Conservation (phyloP, 2,329 filamentous ascomycete genomes). For the Xylariaceae sp. region DNA sequence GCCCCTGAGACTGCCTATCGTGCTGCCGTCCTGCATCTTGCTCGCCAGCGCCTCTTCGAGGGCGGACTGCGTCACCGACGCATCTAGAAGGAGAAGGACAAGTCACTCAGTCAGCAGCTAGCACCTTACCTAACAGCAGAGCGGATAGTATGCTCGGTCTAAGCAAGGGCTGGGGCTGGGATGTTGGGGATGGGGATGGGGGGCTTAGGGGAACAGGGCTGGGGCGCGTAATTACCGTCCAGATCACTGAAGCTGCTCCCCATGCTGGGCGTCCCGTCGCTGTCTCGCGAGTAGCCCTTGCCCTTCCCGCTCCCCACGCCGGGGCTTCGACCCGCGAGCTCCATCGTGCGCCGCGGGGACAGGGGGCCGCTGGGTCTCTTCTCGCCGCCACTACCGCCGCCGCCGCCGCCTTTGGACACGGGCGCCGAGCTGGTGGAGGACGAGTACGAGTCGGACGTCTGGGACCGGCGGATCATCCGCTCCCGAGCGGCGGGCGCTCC, state of each 20-base stretch:
- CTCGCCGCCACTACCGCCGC: constrained; percentile 11
- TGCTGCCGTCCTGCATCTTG: constrained; percentile 55
- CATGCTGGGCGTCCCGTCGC: constrained; percentile 71
- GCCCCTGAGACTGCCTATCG: constrained; percentile 56
- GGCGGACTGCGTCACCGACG: constrained; percentile 72
- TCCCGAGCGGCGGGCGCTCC: constrained; percentile 24
- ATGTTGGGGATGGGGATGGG: constrained; percentile 4
- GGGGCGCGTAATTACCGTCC: constrained; percentile 46
- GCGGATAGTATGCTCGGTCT: not conserved
- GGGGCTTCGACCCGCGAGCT: constrained; percentile 49
- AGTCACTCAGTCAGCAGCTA: not conserved
- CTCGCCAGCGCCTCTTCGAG: constrained; percentile 71
- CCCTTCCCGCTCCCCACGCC: constrained; percentile 39
- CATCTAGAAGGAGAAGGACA: constrained; percentile 42
- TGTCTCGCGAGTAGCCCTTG: constrained; percentile 49
- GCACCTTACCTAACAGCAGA: too few species aligned
- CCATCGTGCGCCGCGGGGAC: constrained; percentile 52
- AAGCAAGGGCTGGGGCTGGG: not conserved
- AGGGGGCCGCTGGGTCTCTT: constrained; percentile 37
- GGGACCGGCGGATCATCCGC: constrained; percentile 37
- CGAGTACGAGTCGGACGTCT: constrained; percentile 59
- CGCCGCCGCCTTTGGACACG: constrained; percentile 19
- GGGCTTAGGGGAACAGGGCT: constrained; percentile 1
- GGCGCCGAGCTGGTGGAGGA: constrained; percentile 50
- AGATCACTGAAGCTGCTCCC: constrained; percentile 82